Evolutionary conservation across 2,329 filamentous ascomycete genomes (phyloP).

Genomic region (Pseudovirgaria hyperparasitica): DNA sequence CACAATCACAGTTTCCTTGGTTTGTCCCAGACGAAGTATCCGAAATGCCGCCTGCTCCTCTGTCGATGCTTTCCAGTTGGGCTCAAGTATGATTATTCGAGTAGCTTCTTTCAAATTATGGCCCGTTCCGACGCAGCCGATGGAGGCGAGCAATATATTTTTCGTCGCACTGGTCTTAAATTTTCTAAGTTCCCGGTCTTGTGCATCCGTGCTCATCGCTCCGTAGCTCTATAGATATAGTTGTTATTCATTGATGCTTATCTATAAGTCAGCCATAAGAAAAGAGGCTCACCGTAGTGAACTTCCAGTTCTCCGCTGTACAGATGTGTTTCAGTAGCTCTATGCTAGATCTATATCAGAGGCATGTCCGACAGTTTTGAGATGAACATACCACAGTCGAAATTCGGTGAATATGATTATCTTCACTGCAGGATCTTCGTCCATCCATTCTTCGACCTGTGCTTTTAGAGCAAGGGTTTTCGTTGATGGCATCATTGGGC

Average conservation of each 20-base stretch:
- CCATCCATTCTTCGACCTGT: conserved; percentile 31
- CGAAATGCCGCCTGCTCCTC: conserved; percentile 55
- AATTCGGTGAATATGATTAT: conserved; percentile 51
- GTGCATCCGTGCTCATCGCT: conserved; percentile 29
- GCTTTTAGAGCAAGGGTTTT: conserved; percentile 35
- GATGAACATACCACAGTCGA: conserved; percentile 36
- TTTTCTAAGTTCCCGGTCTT: conserved; percentile 31
- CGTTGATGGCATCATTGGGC: conserved; percentile 28
- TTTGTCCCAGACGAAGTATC: conserved; percentile 53
- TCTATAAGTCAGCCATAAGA: neutral
- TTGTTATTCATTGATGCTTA: too few relatives aligned
- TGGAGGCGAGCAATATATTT: conserved; percentile 41
- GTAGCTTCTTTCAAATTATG: conserved; percentile 48
- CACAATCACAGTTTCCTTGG: conserved; percentile 44
- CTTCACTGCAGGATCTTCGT: conserved; percentile 36
- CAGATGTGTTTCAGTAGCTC: conserved; percentile 39
- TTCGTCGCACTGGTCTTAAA: conserved; percentile 36
- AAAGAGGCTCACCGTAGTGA: too few relatives aligned
- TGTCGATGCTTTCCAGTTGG: conserved; percentile 45
- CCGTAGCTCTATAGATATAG: conserved; percentile 41
- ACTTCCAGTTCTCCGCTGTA: conserved; percentile 34
- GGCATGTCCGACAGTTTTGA: too few relatives aligned
- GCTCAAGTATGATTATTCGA: conserved; percentile 35
- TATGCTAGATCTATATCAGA: too few relatives aligned
- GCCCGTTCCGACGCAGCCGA: conserved; percentile 46